phyloP scores from a whole-genome alignment of 2,329 filamentous ascomycete genomes.

The Penicillium sp. region DNA sequence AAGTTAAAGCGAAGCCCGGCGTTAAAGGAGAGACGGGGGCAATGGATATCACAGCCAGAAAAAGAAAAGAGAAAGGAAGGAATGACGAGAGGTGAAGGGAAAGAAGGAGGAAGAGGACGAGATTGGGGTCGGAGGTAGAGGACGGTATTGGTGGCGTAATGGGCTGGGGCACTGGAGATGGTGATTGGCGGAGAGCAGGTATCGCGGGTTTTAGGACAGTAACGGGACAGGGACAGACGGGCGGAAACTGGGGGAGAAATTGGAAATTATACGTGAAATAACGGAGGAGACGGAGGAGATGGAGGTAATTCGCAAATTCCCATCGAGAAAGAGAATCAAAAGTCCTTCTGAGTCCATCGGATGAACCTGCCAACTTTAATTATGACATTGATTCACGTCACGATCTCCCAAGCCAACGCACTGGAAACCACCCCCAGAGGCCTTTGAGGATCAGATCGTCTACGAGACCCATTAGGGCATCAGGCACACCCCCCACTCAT shows the following conservation, averaged over 20 bases:
- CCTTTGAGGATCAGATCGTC: conserved; percentile 2
- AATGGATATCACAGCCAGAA: conserved; percentile 20
- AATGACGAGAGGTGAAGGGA: conserved; percentile 11
- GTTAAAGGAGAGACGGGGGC: conserved; percentile 23
- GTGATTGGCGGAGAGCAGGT: conserved; percentile 2
- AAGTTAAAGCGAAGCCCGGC: conserved; percentile 13
- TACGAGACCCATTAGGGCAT: conserved; percentile 1
- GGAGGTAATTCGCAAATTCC: too few species aligned
- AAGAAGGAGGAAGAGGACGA: conserved; percentile 1
- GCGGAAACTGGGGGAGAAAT: too few species aligned
- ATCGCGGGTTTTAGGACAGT: too few species aligned
- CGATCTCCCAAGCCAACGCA: too few species aligned
- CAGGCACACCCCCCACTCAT: conserved; percentile 1
- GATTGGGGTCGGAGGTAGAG: conserved; percentile 7
- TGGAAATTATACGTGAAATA: too few species aligned
- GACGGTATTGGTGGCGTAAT: conserved; percentile 9
- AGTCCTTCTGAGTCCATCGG: too few species aligned
- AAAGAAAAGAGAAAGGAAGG: conserved; percentile 19
- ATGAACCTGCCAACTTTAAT: too few species aligned
- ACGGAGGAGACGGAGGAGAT: too few species aligned
- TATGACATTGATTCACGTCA: too few species aligned
- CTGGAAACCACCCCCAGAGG: too few species aligned
- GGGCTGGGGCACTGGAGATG: not conserved
- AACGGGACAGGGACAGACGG: too few species aligned
- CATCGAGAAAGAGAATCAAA: too few species aligned